Percentiles rank a stretch among this genome's conserved stretches.
These are phyloP conservation scores for Lentinus polychrous DNA, from an alignment of 1,284 basidiomycete genomes.

Conservation along the genomic window DNA sequence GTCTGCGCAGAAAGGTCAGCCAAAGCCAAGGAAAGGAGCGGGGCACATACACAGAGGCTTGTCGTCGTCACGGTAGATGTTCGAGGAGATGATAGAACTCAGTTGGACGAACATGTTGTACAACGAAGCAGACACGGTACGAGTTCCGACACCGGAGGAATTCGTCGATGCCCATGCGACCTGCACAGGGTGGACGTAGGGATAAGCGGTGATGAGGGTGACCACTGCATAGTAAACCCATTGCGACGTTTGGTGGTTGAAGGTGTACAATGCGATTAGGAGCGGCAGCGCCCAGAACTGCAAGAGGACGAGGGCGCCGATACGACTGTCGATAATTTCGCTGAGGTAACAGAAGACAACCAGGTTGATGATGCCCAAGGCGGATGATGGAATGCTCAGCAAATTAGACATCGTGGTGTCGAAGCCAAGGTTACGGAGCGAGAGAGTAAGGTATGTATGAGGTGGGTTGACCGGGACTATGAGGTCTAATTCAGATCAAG, in stretches of 20 bases:
- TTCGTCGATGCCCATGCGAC: slow-evolving; percentile 60
- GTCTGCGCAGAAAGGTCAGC: slow-evolving; percentile 22
- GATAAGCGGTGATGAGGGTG: slow-evolving; percentile 49
- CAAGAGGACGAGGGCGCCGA: slow-evolving; percentile 44
- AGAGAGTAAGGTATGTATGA: slow-evolving; percentile 52
- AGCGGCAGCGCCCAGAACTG: slow-evolving; percentile 59
- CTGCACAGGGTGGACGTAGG: slow-evolving; percentile 37
- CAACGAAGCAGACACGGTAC: slow-evolving; percentile 48
- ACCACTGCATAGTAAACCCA: slow-evolving; percentile 58
- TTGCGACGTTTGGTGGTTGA: slow-evolving; percentile 42
- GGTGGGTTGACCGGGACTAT: slow-evolving; percentile 46
- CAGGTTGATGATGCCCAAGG: slow-evolving; percentile 30
- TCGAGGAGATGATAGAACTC: slow-evolving; percentile 38
- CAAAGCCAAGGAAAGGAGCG: not conserved
- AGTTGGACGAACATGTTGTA: slow-evolving; percentile 64
- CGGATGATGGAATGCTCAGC: slow-evolving; percentile 47
- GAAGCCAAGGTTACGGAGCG: slow-evolving; percentile 56
- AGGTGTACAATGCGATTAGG: slow-evolving; percentile 50
- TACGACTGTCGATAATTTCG: slow-evolving; percentile 49
- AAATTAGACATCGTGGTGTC: slow-evolving; percentile 55
- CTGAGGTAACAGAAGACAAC: slow-evolving; percentile 44
- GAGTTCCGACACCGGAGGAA: slow-evolving; percentile 49
- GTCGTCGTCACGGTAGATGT: slow-evolving; percentile 29
- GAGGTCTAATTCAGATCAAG: slow-evolving; percentile 21
- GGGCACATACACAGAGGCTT: slow-evolving; percentile 38